Evolutionary conservation across 1,284 basidiomycete genomes (phyloP), one percentile per base, ranked within the genome.

Genomic region (Tranzscheliella williamsii): DNA sequence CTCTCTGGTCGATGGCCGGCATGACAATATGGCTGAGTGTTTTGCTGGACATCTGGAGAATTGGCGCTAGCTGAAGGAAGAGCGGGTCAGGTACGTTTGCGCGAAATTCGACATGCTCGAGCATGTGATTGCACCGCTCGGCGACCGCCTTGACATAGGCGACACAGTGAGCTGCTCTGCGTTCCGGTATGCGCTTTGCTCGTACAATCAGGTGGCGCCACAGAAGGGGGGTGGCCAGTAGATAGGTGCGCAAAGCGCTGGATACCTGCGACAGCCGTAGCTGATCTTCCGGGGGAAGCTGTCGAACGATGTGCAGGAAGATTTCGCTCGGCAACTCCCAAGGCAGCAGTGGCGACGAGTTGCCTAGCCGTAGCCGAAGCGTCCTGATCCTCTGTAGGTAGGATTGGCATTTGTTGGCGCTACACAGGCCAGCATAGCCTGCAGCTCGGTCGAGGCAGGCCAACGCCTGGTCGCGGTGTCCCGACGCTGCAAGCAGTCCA

Each of bases 331-430:
- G 32, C 13, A 33, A 16, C 18, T 20, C 17, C 17, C 9, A 15
- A 8, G 17, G 8, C 27, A n/a, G 27, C n/a, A n/a, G n/a, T 11
- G n/a, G 9, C n/a, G 27, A 29, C 11, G 11, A 11, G 11, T 9
- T 9, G 11, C n/a, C 18, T 9, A 16, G 23, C 4, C 24, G 24
- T 5, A 50, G n/a, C 16, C 36, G 39, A n/a, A n/a, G n/a, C n/a
- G n/a, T n/a, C n/a, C n/a, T n/a, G n/a, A n/a, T n/a, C n/a, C n/a
- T n/a, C n/a, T n/a, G n/a, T n/a, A n/a, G n/a, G 15, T 26, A 31
- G 2, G 47, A 31, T 18, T 61, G 57, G 33, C 44, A 55, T 5
- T 47, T 34, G 11, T 55, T 43, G 15, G 26, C 51, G 20, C 47
- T 36, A 9, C 35, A 8, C 11, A 34, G 9, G n/a, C 27, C 47